Evolutionary conservation across 2,329 filamentous ascomycete genomes (phyloP).

Genomic region (Monosporascus ibericus): DNA sequence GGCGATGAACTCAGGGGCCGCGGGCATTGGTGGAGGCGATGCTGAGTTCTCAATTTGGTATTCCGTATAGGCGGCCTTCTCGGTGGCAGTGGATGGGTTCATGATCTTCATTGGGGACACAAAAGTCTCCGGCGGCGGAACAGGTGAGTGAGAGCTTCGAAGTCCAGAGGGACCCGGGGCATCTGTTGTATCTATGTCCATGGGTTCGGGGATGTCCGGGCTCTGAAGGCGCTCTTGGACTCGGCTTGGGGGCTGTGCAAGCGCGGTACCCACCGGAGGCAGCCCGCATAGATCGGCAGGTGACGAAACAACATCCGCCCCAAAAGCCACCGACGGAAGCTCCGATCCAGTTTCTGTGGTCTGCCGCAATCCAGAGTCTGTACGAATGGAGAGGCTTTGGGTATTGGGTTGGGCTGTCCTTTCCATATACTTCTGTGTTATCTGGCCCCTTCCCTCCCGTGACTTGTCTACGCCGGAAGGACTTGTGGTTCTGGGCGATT

Average conservation of each 20-base stretch:
- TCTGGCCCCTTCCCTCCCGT: too few species aligned
- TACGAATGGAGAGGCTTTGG: constrained; percentile 14
- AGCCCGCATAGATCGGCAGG: constrained; percentile 21
- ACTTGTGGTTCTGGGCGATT: constrained; percentile 3
- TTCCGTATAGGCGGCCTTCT: constrained; percentile 26
- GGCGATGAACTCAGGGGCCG: constrained; percentile 16
- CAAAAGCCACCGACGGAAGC: constrained; percentile 22
- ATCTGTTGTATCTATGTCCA: constrained; percentile 21
- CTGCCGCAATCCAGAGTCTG: constrained; percentile 18
- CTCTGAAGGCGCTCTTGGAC: constrained; percentile 26
- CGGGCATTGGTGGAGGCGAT: constrained; percentile 21
- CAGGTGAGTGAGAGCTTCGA: constrained; percentile 23
- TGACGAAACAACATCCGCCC: constrained; percentile 2
- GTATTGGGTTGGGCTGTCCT: constrained; percentile 16
- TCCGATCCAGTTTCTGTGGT: constrained; percentile 22
- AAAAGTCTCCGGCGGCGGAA: constrained; percentile 20
- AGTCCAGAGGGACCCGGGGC: constrained; percentile 17
- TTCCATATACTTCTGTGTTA: constrained; percentile 9
- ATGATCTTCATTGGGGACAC: constrained; percentile 27
- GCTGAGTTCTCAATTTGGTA: constrained; percentile 27
- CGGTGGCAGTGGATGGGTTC: constrained; percentile 24
- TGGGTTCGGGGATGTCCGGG: constrained; percentile 28
- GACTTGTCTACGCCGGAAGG: too few species aligned
- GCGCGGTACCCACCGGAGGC: constrained; percentile 21
- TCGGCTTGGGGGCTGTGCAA: constrained; percentile 17